Base-by-base conservation (phyloP, 1,284 basidiomycete genomes). In the Heterobasidion parviporum region DNA sequence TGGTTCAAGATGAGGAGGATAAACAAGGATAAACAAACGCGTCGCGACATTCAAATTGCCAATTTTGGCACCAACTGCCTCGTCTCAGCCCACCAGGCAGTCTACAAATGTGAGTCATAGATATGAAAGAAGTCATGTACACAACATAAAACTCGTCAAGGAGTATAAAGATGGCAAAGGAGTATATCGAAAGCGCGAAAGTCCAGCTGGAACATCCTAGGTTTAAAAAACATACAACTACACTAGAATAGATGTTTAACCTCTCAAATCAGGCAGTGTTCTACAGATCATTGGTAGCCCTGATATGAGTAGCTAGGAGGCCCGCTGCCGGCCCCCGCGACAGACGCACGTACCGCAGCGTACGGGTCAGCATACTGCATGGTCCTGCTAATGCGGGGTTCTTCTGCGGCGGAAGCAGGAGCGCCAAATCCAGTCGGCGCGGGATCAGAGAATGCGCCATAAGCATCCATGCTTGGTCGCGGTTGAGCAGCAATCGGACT, bases 291-390 rank as follows among this genome's bases (percentile, higher is more conserved):
- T 57, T 58, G 57, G 57, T 64, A 66, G 8, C 61, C 65, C 52
- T 58, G 53, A 38, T 60, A 61, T 35, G 59, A 62, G 56, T 67
- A 68, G 46, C 55, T 56, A 8, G 65, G 63, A 7, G 66, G 61
- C 14, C 46, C 46, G 33, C 32, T 34, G 12, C 33, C 35, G 8
- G 49, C 32, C n/a, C 20, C 26, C 16, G 66, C 70, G 58, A 82
- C 65, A 8, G 75, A 78, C 9, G 83, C 83, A 18, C 86, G 77
- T 26, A 90, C 86, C 12, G 83, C 85, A 12, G 87, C 85, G 63
- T 90, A 90, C 9, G 87, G 87, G 65, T 91, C 87, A 18, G 88
- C 85, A 65, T 89, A 91, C 70, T 92, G 85, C 91, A 94, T 93
- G 54, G 92, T 94, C 64, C 91, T 74, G 68, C 90, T 93, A 38